Conservation (phyloP, 75 land plant genomes). For the Sequoia sempervirens region DNA sequence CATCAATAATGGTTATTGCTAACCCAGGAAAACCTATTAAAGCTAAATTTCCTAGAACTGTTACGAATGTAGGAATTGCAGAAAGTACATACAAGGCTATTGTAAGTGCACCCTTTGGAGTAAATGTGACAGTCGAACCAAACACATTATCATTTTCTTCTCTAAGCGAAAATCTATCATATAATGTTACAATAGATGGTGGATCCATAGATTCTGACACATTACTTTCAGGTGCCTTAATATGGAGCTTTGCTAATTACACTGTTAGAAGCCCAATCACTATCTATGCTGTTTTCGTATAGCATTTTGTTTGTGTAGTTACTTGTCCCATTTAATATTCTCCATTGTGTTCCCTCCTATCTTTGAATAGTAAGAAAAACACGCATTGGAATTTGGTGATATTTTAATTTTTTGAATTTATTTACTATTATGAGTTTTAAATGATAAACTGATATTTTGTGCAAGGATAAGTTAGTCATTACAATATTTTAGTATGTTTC, state of each 20-base stretch:
- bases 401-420: no score
- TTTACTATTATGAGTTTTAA: no score
- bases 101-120: constrained; percentile 39
- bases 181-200: constrained; percentile 27
- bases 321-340: neutral
- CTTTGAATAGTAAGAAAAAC: no score
- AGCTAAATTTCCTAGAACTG: constrained; percentile 31
- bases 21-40: neutral
- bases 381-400: no score
- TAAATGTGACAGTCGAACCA: constrained; percentile 40
- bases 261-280: constrained; percentile 55
- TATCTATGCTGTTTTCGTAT: neutral
- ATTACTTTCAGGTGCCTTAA: constrained; percentile 21
- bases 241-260: constrained; percentile 53
- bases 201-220: neutral
- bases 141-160: constrained; percentile 35
- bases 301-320: neutral
- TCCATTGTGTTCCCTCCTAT: no score
- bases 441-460: no score
- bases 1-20: neutral
- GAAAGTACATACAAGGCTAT: constrained; percentile 37
- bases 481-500: no score
- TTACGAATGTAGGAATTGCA: constrained; percentile 76
- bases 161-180: constrained; percentile 40
- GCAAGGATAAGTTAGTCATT: no score